Evolutionary conservation across 2,329 filamentous ascomycete species (phyloP), one percentile per base, ranked within the genome.

Genomic region (Cadophora sp.): DNA sequence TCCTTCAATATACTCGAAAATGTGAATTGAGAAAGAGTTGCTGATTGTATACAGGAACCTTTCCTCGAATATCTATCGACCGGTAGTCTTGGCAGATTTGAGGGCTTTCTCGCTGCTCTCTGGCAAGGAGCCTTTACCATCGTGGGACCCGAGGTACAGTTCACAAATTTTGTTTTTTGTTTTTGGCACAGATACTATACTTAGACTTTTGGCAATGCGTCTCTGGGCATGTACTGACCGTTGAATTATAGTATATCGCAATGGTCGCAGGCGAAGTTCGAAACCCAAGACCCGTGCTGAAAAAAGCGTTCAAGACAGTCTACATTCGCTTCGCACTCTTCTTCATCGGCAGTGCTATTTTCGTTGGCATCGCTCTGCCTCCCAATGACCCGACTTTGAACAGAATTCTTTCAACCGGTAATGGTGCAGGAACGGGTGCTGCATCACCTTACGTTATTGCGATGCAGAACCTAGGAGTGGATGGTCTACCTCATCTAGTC

Each of bases 251-350:
- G 73, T 91, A 91, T 73, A 85, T 92, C 40, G 83, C 83, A 31
- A 88, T 87, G 73, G 92, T 91, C 0, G 89, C 92, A n/a, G 91
- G 89, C 62, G 89, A 92, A 77, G 84, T 88, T 1, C 83, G 90
- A 74, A 87, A 89, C 68, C 89, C 89, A 0, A 85, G 89, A 8
- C 80, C 79, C 8, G 85, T 86, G 60, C 85, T 93, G 79, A 90
- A 90, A 31, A 85, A 84, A 56, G 91, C 91, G 0, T 92, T 87
- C 80, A 92, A 91, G 73, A 88, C 88, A 1, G 89, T 92, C 8
- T 92, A 92, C 79, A 91, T 89, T 77, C 88, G 91, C 51, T 84
- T 93, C 61, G 89, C 87, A 2, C 79, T 87, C 14, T 92, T 93
- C 80, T 93, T 92, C 79, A 83, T 92, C 29, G 83, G 90, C 1